Evolutionary conservation across 2,329 filamentous ascomycete genomes (phyloP).

Genomic region (Magnaporthiopsis poae): DNA sequence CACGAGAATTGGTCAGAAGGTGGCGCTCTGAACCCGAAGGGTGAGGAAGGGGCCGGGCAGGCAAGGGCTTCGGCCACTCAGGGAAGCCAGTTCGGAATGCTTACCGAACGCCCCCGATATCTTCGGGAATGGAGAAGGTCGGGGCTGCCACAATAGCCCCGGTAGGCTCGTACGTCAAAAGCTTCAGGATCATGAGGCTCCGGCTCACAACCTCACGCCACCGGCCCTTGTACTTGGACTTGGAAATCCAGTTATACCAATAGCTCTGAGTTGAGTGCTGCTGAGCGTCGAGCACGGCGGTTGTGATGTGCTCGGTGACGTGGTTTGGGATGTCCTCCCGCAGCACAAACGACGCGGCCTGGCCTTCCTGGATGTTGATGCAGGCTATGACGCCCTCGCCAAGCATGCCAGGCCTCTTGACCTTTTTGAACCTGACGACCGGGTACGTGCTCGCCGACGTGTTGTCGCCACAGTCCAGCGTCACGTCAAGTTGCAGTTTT

Average conservation of each 20-base stretch:
- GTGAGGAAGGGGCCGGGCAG: background rate
- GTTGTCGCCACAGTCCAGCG: conserved; percentile 49
- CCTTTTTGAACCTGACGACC: conserved; percentile 44
- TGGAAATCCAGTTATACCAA: conserved; percentile 65
- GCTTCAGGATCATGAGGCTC: conserved; percentile 64
- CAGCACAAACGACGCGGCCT: conserved; percentile 59
- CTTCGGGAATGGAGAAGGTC: conserved; percentile 68
- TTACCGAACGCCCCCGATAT: conserved; percentile 52
- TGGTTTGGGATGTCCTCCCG: conserved; percentile 52
- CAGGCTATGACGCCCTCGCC: conserved; percentile 54
- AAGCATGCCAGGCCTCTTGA: conserved; percentile 38
- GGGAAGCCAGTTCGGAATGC: conserved; percentile 7
- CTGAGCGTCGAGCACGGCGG: conserved; percentile 46
- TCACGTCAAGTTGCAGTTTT: conserved; percentile 58
- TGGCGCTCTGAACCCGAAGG: background rate
- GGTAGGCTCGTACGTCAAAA: conserved; percentile 69
- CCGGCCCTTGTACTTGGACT: conserved; percentile 60
- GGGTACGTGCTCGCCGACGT: conserved; percentile 36
- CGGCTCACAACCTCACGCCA: conserved; percentile 64
- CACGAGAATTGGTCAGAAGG: background rate
- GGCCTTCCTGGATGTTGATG: conserved; percentile 53
- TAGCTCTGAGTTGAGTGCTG: conserved; percentile 62
- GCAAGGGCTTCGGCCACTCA: background rate
- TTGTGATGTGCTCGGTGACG: conserved; percentile 48
- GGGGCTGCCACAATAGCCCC: conserved; percentile 68